Base-by-base conservation (phyloP, 805 yeast species). In the Kregervanrija pseudodelftensis region DNA sequence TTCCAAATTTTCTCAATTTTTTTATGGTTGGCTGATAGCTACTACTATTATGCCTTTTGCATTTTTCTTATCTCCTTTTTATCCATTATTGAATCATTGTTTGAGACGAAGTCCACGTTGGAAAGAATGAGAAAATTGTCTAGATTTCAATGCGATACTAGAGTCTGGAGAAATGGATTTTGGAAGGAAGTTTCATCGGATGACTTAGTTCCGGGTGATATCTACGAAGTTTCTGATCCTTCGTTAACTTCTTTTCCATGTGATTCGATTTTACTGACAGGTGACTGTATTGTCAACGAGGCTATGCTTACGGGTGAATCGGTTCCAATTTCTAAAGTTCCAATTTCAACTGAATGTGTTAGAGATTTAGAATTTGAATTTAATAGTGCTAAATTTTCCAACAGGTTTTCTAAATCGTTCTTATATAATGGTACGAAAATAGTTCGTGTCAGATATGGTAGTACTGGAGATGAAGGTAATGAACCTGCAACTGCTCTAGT, bases 271-370 rank as follows among this genome's bases (percentile, higher is more conserved):
- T 69, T 93, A 41, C 66, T 91, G 14, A 78, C 89, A 32, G 99
- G 99, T 42, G 98, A 90, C 59, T 86, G 95, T 60, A 89, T 93
- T 44, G 85, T 93, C n/a, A 93, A 93, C 62, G 99, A 93, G 60
- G 85, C 97, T 5, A 93, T 93, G 96, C 72, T 93, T 15, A 93
- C 99, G 0, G 99, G 99, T 35, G 99, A 93, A 62, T 88, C 96
- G 42, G 97, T 93, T 1, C 99, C 99, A 0, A 96, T 93, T 2
- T 78, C 96, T 0, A 93, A 93, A 61, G 49, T 70, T 10, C 74
- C 85, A 2, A 87, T 93, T 1, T 66, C 73, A 1, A 72, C 74
- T 12, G 89, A 81, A 8, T 71, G 81, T 0, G 74, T 88, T 35
- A 65, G 65, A n/a, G 68, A 69, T 15, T 61, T 86, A 40, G 68